phyloP scores from a whole-genome alignment of 1,284 basidiomycete genomes.

The Termitomyces sp. region DNA sequence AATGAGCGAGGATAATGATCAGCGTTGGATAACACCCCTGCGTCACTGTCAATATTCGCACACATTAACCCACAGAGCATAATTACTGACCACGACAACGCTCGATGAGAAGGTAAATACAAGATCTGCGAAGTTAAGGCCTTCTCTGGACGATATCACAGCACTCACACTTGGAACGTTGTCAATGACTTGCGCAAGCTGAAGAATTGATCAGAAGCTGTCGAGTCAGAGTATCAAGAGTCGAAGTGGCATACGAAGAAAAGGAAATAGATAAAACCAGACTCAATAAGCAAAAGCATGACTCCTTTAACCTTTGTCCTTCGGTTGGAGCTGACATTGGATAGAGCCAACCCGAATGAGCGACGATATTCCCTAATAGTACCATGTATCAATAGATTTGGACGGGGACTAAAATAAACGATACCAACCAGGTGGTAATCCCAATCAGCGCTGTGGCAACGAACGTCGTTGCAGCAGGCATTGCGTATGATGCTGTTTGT shows the following conservation, averaged over 20 bases:
- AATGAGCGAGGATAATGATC: conserved; percentile 1
- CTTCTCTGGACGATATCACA: neutral
- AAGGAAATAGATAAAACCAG: conserved; percentile 4
- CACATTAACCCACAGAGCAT: neutral
- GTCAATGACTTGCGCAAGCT: conserved; percentile 2
- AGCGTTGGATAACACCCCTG: conserved; percentile 3
- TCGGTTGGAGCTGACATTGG: neutral
- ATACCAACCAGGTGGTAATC: conserved; percentile 1
- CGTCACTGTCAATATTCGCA: neutral
- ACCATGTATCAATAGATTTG: too few relatives aligned
- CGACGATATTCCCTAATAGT: conserved; percentile 4
- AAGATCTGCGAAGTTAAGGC: conserved; percentile 3
- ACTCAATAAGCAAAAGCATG: conserved; percentile 4
- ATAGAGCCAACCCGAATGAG: neutral
- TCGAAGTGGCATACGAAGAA: conserved; percentile 1
- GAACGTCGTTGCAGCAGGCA: conserved; percentile 8
- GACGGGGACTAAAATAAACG: neutral
- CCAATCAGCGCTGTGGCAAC: conserved; percentile 5
- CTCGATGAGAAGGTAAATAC: conserved; percentile 1
- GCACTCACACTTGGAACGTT: neutral
- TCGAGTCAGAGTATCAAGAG: neutral
- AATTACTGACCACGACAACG: neutral
- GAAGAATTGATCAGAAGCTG: too few relatives aligned
- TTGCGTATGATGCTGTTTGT: conserved; percentile 5
- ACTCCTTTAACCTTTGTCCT: conserved; percentile 1